Evolutionary conservation across 2,329 filamentous ascomycete species (phyloP).

Genomic region (Fusarium haematococcum): DNA sequence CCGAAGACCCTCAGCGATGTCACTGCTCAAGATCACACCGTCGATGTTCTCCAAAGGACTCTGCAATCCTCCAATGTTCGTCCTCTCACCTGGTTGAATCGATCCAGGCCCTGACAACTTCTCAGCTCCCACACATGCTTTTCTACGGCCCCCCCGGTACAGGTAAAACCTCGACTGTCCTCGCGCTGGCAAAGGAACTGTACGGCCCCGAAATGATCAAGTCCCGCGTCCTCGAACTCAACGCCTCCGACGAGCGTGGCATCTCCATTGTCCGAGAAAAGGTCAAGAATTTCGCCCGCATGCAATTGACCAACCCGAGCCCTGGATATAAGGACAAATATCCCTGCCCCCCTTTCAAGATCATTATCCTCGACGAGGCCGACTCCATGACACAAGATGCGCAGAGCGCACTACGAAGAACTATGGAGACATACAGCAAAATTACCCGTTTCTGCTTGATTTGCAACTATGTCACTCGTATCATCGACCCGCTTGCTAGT

Average conservation of each 20-base stretch:
- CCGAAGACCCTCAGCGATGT: slow-evolving; percentile 96
- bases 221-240: slow-evolving; percentile 96
- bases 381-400: slow-evolving; percentile 99
- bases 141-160: slow-evolving; percentile 98
- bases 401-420: slow-evolving; percentile 89
- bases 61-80: slow-evolving; percentile 91
- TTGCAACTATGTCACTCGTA: slow-evolving; percentile 98
- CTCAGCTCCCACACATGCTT: slow-evolving; percentile 93
- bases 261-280: slow-evolving; percentile 98
- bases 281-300: slow-evolving; percentile 97
- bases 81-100: neutral
- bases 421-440: slow-evolving; percentile 98
- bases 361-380: slow-evolving; percentile 97
- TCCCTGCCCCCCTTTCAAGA: slow-evolving; percentile 97
- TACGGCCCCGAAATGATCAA: slow-evolving; percentile 96
- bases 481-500: slow-evolving; percentile 94
- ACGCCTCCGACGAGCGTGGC: slow-evolving; percentile 98
- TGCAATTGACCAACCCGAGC: slow-evolving; percentile 89
- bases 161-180: slow-evolving; percentile 97
- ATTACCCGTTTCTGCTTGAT: slow-evolving; percentile 98
- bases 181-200: slow-evolving; percentile 96
- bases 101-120: slow-evolving; percentile 6
- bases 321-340: slow-evolving; percentile 77
- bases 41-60: slow-evolving; percentile 90
- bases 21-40: slow-evolving; percentile 96